A percentile compares a stretch with the other conserved stretches of the same genome.
phyloP scores from a whole-genome alignment of 257 asterid species.

The Haberlea rhodopensis region DNA sequence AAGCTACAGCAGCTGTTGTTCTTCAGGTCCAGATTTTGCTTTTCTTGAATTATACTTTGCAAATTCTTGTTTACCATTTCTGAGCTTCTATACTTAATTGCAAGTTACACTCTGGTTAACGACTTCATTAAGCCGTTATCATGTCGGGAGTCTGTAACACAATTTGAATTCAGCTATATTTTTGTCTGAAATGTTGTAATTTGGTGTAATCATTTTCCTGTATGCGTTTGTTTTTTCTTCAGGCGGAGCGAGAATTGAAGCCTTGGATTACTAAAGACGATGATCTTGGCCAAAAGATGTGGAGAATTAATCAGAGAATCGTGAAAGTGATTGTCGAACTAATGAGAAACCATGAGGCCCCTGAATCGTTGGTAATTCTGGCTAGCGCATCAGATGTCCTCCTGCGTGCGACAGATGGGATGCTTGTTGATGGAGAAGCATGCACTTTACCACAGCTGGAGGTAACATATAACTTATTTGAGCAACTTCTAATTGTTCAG shows the following conservation, averaged over 20 bases:
- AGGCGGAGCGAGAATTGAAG: conserved; percentile 97
- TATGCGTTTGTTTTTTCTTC: conserved; percentile 38
- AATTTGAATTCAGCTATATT: neutral
- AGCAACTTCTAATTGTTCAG: neutral
- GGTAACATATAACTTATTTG: conserved; percentile 42
- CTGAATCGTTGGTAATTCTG: conserved; percentile 80
- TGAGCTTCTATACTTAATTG: neutral
- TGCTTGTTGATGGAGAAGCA: conserved; percentile 99
- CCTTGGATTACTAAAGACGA: conserved; percentile 98
- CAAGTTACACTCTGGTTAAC: neutral
- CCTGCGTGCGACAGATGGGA: conserved; percentile 95
- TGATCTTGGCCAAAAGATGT: conserved; percentile 86
- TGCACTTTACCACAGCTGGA: conserved; percentile 98
- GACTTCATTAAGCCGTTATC: conserved; percentile 4
- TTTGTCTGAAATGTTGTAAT: conserved; percentile 20
- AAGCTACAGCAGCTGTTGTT: conserved; percentile 95
- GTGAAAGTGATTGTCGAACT: conserved; percentile 88
- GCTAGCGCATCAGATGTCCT: conserved; percentile 93
- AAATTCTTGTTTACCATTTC: neutral
- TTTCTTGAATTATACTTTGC: conserved; percentile 31
- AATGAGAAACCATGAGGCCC: conserved; percentile 88
- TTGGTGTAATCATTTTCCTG: conserved; percentile 39
- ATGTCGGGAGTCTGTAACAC: conserved; percentile 3
- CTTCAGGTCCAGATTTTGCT: conserved; percentile 86
- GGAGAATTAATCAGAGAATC: conserved; percentile 89